Evolutionary conservation across 1,284 basidiomycete species (phyloP).

Genomic region (Boletellus deceptivus): DNA sequence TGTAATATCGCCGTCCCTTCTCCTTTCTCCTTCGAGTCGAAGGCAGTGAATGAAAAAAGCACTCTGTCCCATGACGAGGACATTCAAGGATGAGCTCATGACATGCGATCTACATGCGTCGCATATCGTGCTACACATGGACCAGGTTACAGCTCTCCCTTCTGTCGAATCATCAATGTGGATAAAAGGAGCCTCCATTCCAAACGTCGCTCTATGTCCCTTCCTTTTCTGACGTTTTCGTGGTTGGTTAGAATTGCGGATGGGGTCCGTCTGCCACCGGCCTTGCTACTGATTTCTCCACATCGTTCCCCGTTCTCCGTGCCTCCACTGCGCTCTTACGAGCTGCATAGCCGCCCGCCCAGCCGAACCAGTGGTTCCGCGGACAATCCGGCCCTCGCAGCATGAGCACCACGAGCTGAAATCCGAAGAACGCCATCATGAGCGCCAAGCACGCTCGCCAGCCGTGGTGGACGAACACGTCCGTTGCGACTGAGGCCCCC

Average conservation of each 20-base stretch:
- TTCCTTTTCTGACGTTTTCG: constrained; percentile 10
- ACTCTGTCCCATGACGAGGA: too few relatives aligned
- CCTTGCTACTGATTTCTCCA: background rate
- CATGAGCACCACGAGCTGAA: constrained; percentile 34
- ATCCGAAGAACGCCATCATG: constrained; percentile 49
- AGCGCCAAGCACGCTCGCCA: constrained; percentile 57
- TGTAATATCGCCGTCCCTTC: too few relatives aligned
- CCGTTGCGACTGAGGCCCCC: constrained; percentile 62
- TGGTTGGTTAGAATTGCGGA: background rate
- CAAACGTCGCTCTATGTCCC: background rate
- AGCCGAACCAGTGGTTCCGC: constrained; percentile 57
- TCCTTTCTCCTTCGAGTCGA: too few relatives aligned
- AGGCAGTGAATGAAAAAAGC: too few relatives aligned
- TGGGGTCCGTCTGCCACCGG: background rate
- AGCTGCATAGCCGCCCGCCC: constrained; percentile 47
- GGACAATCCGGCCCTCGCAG: constrained; percentile 48
- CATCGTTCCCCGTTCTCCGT: background rate
- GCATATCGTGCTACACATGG: too few relatives aligned
- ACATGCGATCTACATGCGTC: too few relatives aligned
- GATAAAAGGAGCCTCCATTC: too few relatives aligned
- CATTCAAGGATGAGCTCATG: too few relatives aligned
- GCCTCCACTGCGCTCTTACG: constrained; percentile 30
- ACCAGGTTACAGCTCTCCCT: too few relatives aligned
- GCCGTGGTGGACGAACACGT: constrained; percentile 57
- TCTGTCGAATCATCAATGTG: too few relatives aligned